phyloP scores from a whole-genome alignment of 129 eudicot genomes.

The Centella asiatica region DNA sequence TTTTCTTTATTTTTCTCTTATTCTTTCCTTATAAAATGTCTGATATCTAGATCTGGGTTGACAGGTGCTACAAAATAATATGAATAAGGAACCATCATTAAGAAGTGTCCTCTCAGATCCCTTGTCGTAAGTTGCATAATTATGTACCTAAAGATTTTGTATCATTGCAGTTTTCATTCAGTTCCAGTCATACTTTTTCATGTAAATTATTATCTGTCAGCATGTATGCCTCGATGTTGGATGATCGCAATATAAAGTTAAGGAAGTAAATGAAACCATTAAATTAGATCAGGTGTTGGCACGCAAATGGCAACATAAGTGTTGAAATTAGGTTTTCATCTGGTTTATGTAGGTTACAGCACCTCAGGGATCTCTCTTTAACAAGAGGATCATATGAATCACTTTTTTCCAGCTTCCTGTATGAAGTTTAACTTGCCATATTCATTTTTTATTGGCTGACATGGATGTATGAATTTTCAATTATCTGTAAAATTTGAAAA shows the following conservation, averaged over 20 bases:
- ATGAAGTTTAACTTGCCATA: neutral
- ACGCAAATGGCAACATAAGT: too few species aligned
- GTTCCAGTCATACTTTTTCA: neutral
- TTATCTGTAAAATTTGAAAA: neutral
- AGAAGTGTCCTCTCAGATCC: slow-evolving; percentile 94
- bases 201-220: neutral
- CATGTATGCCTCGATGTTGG: neutral
- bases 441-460: neutral
- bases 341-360: too few species aligned
- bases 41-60: slow-evolving; percentile 32
- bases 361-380: too few species aligned
- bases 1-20: too few species aligned
- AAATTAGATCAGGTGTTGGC: too few species aligned
- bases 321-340: neutral
- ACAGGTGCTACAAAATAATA: slow-evolving; percentile 60
- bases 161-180: neutral
- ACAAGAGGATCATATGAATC: too few species aligned
- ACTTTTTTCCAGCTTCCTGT: neutral
- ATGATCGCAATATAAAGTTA: too few species aligned
- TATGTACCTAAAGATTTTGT: neutral
- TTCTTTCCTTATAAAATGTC: too few species aligned
- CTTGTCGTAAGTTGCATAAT: slow-evolving; percentile 61
- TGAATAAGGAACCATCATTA: slow-evolving; percentile 65
- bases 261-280: too few species aligned
- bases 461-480: neutral